phyloP scores from a whole-genome alignment of 164 flowering plant species.

The Echeveria elegans region DNA sequence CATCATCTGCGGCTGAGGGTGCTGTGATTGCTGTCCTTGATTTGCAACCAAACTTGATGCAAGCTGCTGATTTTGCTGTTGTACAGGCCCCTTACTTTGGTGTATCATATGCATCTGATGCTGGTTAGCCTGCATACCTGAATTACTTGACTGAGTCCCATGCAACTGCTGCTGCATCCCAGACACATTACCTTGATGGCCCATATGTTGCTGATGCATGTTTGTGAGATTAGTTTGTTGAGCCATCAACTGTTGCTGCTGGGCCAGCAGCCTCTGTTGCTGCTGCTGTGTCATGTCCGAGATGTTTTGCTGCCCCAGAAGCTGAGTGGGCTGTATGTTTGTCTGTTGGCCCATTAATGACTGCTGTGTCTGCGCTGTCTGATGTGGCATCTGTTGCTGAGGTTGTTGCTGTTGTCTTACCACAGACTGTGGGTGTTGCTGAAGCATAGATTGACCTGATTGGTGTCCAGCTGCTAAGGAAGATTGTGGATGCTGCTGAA shows the following conservation, averaged over 20 bases:
- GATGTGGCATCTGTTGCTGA: constrained; percentile 61
- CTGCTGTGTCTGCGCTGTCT: constrained; percentile 33
- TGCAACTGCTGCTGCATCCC: constrained; percentile 55
- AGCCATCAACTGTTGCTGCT: constrained; percentile 41
- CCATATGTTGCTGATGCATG: constrained; percentile 63
- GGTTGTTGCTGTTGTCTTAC: constrained; percentile 41
- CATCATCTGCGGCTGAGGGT: constrained; percentile 50
- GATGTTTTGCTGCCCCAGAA: constrained; percentile 51
- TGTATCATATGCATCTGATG: constrained; percentile 52
- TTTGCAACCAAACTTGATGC: constrained; percentile 31
- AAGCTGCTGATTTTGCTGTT: constrained; percentile 42
- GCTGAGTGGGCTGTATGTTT: constrained; percentile 52
- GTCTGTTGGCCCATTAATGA: constrained; percentile 43
- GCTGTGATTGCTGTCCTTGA: constrained; percentile 56
- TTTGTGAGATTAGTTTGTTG: constrained; percentile 50
- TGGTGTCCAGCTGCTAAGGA: neutral
- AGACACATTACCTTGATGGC: constrained; percentile 42
- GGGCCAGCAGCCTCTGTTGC: constrained; percentile 38
- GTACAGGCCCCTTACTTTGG: constrained; percentile 37
- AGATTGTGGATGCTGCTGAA: constrained; percentile 12
- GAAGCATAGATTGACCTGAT: constrained; percentile 3
- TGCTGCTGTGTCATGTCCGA: constrained; percentile 56
- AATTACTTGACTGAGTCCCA: constrained; percentile 50
- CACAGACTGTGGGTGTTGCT: constrained; percentile 1
- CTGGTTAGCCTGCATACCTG: constrained; percentile 58